Evolutionary conservation across 164 flowering plant genomes (phyloP).

Genomic region (Aristolochia californica): DNA sequence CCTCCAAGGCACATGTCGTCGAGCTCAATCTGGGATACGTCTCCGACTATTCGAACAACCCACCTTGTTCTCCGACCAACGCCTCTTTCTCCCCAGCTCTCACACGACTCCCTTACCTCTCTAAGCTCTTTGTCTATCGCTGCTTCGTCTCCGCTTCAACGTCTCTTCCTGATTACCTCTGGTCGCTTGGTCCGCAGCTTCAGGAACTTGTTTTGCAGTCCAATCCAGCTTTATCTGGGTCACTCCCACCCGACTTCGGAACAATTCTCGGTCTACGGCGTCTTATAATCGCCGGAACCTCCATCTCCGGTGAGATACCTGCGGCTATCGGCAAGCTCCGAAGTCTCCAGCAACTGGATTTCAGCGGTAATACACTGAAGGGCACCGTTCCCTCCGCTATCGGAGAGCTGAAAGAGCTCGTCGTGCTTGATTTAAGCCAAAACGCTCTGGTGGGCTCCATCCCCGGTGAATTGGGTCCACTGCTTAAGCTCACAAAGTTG

Average conservation of each 20-base stretch:
- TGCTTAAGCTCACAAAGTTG: slow-evolving; percentile 5
- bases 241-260: not conserved
- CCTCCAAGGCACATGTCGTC: slow-evolving; percentile 3
- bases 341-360: slow-evolving; percentile 6
- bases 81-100: slow-evolving; percentile 10
- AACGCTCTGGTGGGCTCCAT: slow-evolving; percentile 3
- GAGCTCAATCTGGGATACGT: slow-evolving; percentile 9
- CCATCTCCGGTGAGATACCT: slow-evolving; percentile 3
- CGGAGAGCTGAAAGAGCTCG: slow-evolving; percentile 3
- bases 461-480: slow-evolving; percentile 1
- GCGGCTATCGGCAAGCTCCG: not conserved
- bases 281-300: slow-evolving; percentile 6
- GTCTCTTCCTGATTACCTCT: slow-evolving; percentile 4
- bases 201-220: slow-evolving; percentile 8
- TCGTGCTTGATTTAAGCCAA: slow-evolving; percentile 9
- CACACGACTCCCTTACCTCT: slow-evolving; percentile 8
- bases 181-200: slow-evolving; percentile 10
- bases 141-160: slow-evolving; percentile 6
- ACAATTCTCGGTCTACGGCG: slow-evolving; percentile 5
- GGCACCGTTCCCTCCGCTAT: slow-evolving; percentile 4
- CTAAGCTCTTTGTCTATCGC: slow-evolving; percentile 10
- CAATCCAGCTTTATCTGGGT: slow-evolving; percentile 2
- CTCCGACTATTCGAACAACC: slow-evolving; percentile 14
- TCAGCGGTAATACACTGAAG: slow-evolving; percentile 6
- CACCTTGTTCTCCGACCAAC: slow-evolving; percentile 7